Evolutionary conservation across 768 basidiomycete genomes (phyloP), one percentile per base, ranked within the genome.

Genomic region (Suillus decipiens): DNA sequence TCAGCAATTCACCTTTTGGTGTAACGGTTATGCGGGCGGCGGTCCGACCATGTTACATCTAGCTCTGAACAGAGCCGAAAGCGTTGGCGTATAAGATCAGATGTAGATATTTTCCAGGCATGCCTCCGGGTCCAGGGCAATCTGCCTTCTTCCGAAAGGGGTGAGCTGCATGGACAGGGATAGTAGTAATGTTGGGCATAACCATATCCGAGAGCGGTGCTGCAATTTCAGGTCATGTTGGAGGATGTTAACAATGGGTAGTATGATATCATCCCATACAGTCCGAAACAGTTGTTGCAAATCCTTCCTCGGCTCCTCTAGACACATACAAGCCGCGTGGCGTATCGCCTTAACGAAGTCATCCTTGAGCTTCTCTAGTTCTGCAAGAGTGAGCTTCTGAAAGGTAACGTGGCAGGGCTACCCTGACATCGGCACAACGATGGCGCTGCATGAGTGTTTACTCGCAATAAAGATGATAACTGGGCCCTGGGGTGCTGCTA

Each of bases 401-500:
- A 37, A 37, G 36, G 36, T 2, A 43, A 43, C 42, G 9, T 43
- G 42, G n/a, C 9, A 8, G 42, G 19, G 42, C 19, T 19, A 3
- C 42, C 19, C 42, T 43, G 42, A 43, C 19, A 8, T 43, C 9
- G 42, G 42, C 22, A 68, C 37, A 24, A 67, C 55, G 22, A 68
- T 53, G 8, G 65, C 68, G 48, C 64, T 67, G 22, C 65, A 63
- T 14, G 61, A 55, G 34, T 54, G 63, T 36, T 65, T 22, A 54
- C 63, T 64, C 1, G 63, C 61, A 37, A 70, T 68, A 14, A 36
- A 1, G 9, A 36, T 36, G 36, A 36, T 36, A 3, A 37, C 36
- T 37, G 36, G 36, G 11, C 10, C 70, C 8, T 67, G 47, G 9
- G 41, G 22, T 1, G 70, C 69, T 12, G 70, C 70, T 6, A 33